Evolutionary conservation across 2,329 filamentous ascomycete genomes (phyloP), one percentile per base, ranked within the genome.

Genomic region (Ceratocystis lukuohia): DNA sequence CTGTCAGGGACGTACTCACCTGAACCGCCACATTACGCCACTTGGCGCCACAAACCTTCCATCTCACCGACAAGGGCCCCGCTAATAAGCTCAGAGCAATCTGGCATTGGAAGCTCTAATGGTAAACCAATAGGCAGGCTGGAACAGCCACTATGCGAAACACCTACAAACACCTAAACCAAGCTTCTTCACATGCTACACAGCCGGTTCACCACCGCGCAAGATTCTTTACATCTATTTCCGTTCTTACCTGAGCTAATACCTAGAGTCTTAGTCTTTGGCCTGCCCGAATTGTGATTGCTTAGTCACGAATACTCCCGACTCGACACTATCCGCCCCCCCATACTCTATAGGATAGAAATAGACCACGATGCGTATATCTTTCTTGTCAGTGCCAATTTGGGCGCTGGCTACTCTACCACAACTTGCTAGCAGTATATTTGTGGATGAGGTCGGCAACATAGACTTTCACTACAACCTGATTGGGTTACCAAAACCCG

Each of bases 391-490:
- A 8, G 44, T 25, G 44, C 28, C 44, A 28, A 45, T 48, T 71
- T 78, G 70, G 76, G 73, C 70, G 72, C 78, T 59, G 61, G 74
- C 76, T 66, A 72, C 76, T 62, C 71, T 77, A 61, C 78, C 83
- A 64, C 71, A 71, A 5, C 50, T 37, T 8, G 61, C 64, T 10
- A 74, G 77, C 72, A 89, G 91, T 70, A 85, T 97, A 68, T 96
- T 91, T 78, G 81, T 84, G 71, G 94, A 99, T 74, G 93, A 99
- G 76, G 91, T 95, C 71, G 92, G 87, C 78, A 83, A 90, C 72
- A 84, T 95, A 75, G 94, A 99, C 77, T 97, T 91, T 78, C 93
- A 97, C 77, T 86, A 96, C 78, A 85, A 89, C 70, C 86, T 97
- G 62, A 80, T 99, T 72, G 94, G 94, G 72, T 78, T 89, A 46